Evolutionary conservation across 2,329 filamentous ascomycete genomes (phyloP).

Genomic region (Cladosporium sp.): DNA sequence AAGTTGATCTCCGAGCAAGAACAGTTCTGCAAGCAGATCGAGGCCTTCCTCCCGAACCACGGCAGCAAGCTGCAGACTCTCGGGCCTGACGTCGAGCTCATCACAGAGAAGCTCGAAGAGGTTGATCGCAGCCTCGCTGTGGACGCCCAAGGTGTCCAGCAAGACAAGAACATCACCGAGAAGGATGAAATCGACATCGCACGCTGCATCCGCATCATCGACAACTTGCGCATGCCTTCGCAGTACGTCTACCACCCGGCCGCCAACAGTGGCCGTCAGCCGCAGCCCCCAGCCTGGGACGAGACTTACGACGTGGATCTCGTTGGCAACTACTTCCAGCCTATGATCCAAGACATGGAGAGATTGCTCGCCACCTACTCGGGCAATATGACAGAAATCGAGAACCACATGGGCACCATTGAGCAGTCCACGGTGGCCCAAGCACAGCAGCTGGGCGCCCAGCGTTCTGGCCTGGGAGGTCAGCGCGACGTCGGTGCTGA

Average conservation of each 20-base stretch:
- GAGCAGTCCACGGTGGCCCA: slow-evolving; percentile 47
- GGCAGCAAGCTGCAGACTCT: slow-evolving; percentile 65
- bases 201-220: slow-evolving; percentile 70
- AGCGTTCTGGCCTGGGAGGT: slow-evolving; percentile 27
- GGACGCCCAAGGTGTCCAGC: slow-evolving; percentile 61
- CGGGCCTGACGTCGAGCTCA: slow-evolving; percentile 64
- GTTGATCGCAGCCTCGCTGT: slow-evolving; percentile 64
- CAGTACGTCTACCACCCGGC: slow-evolving; percentile 56
- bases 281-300: slow-evolving; percentile 18
- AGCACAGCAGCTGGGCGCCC: slow-evolving; percentile 42
- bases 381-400: slow-evolving; percentile 48
- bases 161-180: slow-evolving; percentile 58
- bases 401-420: slow-evolving; percentile 50
- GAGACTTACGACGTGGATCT: slow-evolving; percentile 47
- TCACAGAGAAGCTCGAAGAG: slow-evolving; percentile 61
- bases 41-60: slow-evolving; percentile 63
- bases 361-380: slow-evolving; percentile 43
- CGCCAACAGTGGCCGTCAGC: slow-evolving; percentile 23
- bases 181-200: slow-evolving; percentile 70
- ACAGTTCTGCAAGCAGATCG: slow-evolving; percentile 71
- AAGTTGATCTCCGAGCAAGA: slow-evolving; percentile 79
- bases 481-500: slow-evolving; percentile 31
- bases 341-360: slow-evolving; percentile 42
- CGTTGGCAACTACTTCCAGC: slow-evolving; percentile 47
- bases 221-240: slow-evolving; percentile 70